Conservation (phyloP, 1,284 basidiomycete genomes). For the Pulveroboletus sp. region DNA sequence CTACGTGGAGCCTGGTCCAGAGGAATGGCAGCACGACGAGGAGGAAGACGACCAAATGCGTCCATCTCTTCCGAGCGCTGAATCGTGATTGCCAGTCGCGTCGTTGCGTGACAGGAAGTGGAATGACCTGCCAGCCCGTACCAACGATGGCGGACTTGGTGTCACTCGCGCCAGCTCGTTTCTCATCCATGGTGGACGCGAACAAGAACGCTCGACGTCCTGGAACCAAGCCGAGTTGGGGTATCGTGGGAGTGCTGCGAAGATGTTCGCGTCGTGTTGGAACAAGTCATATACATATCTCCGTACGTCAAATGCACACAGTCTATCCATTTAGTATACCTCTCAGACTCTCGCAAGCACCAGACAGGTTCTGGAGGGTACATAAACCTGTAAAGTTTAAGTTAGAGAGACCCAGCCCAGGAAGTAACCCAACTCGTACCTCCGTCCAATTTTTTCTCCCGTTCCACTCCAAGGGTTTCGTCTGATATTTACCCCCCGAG, state of each 20-base stretch:
- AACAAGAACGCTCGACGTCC: background rate
- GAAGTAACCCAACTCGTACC: slow-evolving; percentile 41
- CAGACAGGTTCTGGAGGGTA: slow-evolving; percentile 71
- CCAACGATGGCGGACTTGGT: background rate
- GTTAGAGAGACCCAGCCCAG: slow-evolving; percentile 6
- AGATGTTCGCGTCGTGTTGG: background rate
- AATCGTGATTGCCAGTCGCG: background rate
- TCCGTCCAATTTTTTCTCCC: slow-evolving; percentile 85
- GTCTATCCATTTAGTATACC: background rate
- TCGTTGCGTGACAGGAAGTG: slow-evolving; percentile 14
- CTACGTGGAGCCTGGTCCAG: slow-evolving; percentile 6
- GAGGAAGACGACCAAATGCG: slow-evolving; percentile 8
- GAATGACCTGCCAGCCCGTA: slow-evolving; percentile 6
- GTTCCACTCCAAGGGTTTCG: slow-evolving; percentile 91
- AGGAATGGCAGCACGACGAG: slow-evolving; percentile 16
- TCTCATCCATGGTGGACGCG: slow-evolving; percentile 20
- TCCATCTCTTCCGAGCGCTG: slow-evolving; percentile 15
- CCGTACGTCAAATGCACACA: background rate
- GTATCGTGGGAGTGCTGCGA: too few species aligned
- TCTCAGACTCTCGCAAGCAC: slow-evolving; percentile 54
- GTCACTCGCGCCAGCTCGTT: slow-evolving; percentile 1
- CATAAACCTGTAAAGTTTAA: slow-evolving; percentile 59
- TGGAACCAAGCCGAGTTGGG: too few species aligned
- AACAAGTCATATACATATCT: too few species aligned
- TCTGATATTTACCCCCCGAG: slow-evolving; percentile 66